Evolutionary conservation across 129 eudicot genomes (phyloP), one percentile per base, ranked within the genome.

Genomic region (Tagetes patula): DNA sequence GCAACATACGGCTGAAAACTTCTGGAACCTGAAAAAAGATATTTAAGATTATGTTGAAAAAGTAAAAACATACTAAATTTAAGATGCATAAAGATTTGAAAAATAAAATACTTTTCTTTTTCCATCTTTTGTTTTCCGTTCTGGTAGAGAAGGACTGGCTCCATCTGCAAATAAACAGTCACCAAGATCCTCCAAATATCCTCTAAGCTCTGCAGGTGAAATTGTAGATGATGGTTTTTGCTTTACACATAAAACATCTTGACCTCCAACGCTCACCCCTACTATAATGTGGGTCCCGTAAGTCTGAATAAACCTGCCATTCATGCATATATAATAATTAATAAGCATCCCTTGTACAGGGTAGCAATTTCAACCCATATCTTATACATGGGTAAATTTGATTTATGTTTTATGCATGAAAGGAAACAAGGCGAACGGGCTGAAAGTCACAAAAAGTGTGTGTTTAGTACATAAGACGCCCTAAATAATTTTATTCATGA

Each of bases 241-340:
- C 72, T 91, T 89, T 32, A 93, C 87, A 56, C 98, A 93, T 45
- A 93, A 76, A 75, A 93, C 54, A 79, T 93, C 98, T 84, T 93
- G 98, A 76, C 98, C 98, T 53, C 98, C 98, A 79, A 93, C 85
- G 50, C 87, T 95, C 86, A 93, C 76, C 45, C 98, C 98, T 45
- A 89, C 95, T 55, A 93, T 81, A 58, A 93, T 84, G 82, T 93
- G 98, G 11, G 98, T 93, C 72, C 98, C 98, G 41, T 85, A 93
- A n/a, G 89, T 89, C 83, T 81, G 92, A 80, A 93, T 89, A 73
- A 93, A 93, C 88, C 98, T 93, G 90, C 66, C 81, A 33, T 80
- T 75, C 48, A 65, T 46, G 80, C 63, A 39, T 64, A 48, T 41
- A 12, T 36, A 60, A 6, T 64, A 6, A 14, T 3, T 27, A 38